Base-by-base conservation (phyloP, 495 filamentous ascomycete species). In the Lepidopterella palustris region DNA sequence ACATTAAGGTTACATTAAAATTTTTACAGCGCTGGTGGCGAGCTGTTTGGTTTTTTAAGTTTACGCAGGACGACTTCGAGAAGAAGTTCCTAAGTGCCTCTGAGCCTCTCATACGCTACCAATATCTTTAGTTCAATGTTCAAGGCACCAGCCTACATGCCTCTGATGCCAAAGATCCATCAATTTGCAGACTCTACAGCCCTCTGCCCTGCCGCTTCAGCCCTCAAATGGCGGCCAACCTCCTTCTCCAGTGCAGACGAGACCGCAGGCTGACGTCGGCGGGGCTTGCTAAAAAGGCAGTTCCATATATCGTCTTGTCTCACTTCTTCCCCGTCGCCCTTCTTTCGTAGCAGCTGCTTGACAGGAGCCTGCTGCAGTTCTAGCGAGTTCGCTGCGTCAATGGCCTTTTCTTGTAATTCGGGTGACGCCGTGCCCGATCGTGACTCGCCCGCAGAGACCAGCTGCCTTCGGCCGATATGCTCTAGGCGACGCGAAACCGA, bases 281-380 rank as follows among this genome's bases (percentile, higher is more conserved):
- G 25, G 23, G 50, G 47, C 62, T 73, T 73, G 11, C 69, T 64
- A 53, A 96, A 97, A 9, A 97, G 73, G 74, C 92, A 97, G 49
- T 82, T 82, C 92, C 91, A 96, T 26, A 97, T 72, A 72, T 96
- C 92, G 39, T 86, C 82, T 54, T 87, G 79, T 25, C 82, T 79
- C 4, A 97, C 89, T 48, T 86, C 70, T 70, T 97, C 92, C 5
- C 92, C 92, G n/a, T 85, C 84, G 1, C 79, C 82, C 21, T 80
- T 75, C 61, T 84, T 86, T 28, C 79, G 81, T 71, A 97, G 80
- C 59, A 97, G 63, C 67, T 81, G 83, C 4, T 77, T 73, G 11
- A 93, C 67, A 0, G 79, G 74, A 26, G 85, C 85, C 62, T 85
- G 78, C 72, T 93, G 80, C 66, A 97, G 72, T 72, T 96, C 89